Evolutionary conservation across 1,284 basidiomycete genomes (phyloP).

Genomic region (Cystobasidiaceae sp.): DNA sequence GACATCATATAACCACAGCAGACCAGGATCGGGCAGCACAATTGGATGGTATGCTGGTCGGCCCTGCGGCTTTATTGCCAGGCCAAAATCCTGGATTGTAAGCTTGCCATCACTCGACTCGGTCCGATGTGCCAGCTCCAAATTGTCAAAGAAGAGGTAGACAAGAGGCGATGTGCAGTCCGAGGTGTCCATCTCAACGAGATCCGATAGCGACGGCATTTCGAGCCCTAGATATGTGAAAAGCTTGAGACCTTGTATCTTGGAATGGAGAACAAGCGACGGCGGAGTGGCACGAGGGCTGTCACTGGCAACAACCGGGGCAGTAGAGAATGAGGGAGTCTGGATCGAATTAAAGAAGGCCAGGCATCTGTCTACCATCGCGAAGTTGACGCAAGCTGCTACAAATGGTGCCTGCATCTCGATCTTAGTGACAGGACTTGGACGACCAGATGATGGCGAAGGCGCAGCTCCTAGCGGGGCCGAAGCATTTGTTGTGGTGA

Average conservation of each 20-base stretch:
- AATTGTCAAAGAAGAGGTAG: not conserved
- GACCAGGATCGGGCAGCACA: conserved; percentile 46
- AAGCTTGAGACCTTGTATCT: too few relatives aligned
- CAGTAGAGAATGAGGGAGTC: not conserved
- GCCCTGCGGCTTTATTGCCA: not conserved
- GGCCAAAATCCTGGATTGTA: conserved; percentile 44
- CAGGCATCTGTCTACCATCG: too few relatives aligned
- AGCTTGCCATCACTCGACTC: conserved; percentile 40
- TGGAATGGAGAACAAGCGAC: too few relatives aligned
- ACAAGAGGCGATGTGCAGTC: not conserved
- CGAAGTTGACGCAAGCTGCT: too few relatives aligned
- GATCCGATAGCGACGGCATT: conserved; percentile 35
- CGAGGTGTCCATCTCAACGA: not conserved
- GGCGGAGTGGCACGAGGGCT: not conserved
- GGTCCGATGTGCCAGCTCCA: conserved; percentile 9
- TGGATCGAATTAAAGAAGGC: too few relatives aligned
- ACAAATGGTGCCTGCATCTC: too few relatives aligned
- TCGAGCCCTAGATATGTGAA: conserved; percentile 33
- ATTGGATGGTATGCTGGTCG: conserved; percentile 42
- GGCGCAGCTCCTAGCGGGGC: conserved; percentile 13
- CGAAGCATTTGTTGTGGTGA: too few relatives aligned
- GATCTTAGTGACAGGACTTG: too few relatives aligned
- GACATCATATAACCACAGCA: conserved; percentile 45
- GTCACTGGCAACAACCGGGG: not conserved
- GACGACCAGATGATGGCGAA: not conserved